These are phyloP conservation scores for Gonium pectorale DNA, from an alignment of 139 green algal species.

Conservation along the genomic window DNA sequence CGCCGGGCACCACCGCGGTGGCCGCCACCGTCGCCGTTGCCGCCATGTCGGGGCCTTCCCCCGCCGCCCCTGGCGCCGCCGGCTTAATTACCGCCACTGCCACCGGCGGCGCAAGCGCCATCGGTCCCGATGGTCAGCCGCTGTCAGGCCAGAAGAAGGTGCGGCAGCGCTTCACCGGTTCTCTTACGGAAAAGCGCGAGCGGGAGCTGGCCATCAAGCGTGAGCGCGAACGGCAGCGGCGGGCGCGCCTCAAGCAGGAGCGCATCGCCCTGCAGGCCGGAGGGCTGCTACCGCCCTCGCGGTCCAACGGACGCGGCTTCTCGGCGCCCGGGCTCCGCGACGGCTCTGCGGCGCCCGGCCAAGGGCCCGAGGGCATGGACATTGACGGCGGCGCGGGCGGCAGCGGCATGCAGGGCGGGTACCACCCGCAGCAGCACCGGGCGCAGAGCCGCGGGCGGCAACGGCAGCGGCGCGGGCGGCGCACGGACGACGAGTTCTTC, in stretches of 20 bases:
- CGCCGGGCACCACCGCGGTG: background rate
- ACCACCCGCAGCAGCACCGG: background rate
- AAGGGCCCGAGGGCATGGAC: background rate
- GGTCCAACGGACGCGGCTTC: no score
- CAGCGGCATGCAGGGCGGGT: background rate
- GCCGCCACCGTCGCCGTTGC: background rate
- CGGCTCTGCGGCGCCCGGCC: no score
- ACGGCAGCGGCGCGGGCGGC: background rate
- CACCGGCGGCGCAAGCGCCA: no score
- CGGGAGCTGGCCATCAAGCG: conserved; percentile 36
- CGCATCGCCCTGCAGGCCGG: conserved; percentile 11
- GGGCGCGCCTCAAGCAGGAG: conserved; percentile 42
- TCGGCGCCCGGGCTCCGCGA: no score
- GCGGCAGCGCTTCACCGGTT: conserved; percentile 32
- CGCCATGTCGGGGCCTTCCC: background rate
- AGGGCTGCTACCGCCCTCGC: no score
- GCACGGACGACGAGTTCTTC: background rate
- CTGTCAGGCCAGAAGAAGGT: background rate
- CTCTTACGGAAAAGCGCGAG: conserved; percentile 35
- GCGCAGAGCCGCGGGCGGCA: background rate
- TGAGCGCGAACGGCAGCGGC: conserved; percentile 32
- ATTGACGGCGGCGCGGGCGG: background rate
- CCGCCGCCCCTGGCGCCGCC: background rate
- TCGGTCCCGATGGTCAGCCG: no score
- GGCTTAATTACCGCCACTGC: no score